phyloP scores from a whole-genome alignment of 805 yeast genomes.

The Pichia thaimueangensis region DNA sequence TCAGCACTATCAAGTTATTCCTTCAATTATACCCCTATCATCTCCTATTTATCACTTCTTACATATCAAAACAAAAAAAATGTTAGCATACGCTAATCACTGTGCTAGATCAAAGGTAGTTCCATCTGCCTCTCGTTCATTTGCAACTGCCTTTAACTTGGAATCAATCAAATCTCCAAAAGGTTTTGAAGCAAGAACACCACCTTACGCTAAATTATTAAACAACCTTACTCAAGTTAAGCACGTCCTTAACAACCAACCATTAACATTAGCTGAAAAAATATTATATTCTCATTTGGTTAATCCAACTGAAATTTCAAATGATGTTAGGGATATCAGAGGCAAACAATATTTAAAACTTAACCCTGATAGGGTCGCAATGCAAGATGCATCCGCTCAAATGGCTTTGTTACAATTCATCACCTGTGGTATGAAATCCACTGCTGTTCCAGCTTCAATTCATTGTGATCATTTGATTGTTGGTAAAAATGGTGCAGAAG shows the following conservation, averaged over 20 bases:
- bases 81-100: constrained; percentile 9
- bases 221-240: constrained; percentile 45
- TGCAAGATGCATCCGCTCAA: constrained; percentile 99
- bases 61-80: not conserved
- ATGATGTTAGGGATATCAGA: constrained; percentile 41
- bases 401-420: constrained; percentile 96
- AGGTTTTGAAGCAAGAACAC: constrained; percentile 64
- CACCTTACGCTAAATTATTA: constrained; percentile 79
- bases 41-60: too few species aligned
- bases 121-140: constrained; percentile 13
- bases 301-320: constrained; percentile 81
- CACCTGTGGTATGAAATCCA: constrained; percentile 89
- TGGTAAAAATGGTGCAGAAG: constrained; percentile 86
- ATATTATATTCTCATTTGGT: constrained; percentile 91
- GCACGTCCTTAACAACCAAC: constrained; percentile 34
- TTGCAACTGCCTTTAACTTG: constrained; percentile 21
- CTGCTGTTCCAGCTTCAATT: constrained; percentile 92
- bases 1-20: not conserved
- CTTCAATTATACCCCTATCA: too few species aligned
- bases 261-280: constrained; percentile 93
- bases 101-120: constrained; percentile 8
- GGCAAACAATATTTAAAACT: constrained; percentile 89
- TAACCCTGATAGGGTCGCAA: constrained; percentile 96
- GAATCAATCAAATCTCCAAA: constrained; percentile 40
- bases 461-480: constrained; percentile 98